These are phyloP conservation scores for Phialocephala subalpina DNA, from an alignment of 2,329 filamentous ascomycete genomes.

Conservation along the genomic window DNA sequence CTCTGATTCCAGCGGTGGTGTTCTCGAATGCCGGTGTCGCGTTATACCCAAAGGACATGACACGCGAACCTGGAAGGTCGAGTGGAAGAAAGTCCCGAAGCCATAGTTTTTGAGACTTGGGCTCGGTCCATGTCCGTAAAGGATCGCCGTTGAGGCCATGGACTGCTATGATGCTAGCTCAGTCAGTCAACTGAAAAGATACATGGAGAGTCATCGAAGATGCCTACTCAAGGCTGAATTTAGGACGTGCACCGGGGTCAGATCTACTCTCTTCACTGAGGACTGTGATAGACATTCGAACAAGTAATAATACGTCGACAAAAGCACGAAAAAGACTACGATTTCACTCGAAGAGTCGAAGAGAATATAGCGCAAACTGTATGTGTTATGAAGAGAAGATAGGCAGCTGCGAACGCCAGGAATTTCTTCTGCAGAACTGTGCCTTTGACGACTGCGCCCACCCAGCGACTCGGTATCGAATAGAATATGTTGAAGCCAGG, in stretches of 20 bases:
- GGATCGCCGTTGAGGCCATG: constrained; percentile 40
- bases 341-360: background rate
- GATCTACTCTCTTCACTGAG: background rate
- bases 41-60: constrained; percentile 48
- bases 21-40: constrained; percentile 32
- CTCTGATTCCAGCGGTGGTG: constrained; percentile 22
- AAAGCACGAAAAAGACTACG: background rate
- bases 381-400: background rate
- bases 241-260: background rate
- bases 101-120: constrained; percentile 36
- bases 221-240: background rate
- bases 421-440: background rate
- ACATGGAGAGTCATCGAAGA: no score
- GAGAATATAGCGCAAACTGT: background rate
- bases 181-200: background rate
- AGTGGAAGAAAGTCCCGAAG: constrained; percentile 43
- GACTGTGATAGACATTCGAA: background rate
- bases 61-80: constrained; percentile 43
- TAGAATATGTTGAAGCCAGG: background rate
- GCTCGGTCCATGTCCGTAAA: constrained; percentile 38
- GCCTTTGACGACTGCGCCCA: background rate
- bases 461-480: background rate
- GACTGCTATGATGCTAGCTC: background rate
- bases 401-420: background rate
- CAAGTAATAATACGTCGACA: background rate